phyloP scores from a whole-genome alignment of 2,329 filamentous ascomycete genomes.

The Cladophialophora carrionii region DNA sequence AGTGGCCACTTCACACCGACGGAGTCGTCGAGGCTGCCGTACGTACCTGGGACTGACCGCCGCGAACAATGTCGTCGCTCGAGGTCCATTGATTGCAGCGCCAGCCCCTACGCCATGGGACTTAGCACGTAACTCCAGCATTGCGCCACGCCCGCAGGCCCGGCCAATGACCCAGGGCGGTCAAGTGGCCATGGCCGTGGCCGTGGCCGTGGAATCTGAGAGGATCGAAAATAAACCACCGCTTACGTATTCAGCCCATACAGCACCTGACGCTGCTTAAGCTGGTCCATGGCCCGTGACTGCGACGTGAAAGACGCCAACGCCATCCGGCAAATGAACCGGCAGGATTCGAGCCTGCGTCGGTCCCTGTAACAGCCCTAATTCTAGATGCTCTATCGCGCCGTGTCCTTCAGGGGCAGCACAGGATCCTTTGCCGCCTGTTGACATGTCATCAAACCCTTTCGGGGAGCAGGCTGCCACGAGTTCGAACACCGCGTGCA shows the following conservation, averaged over 20 bases:
- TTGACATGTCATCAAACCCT: slow-evolving; percentile 2
- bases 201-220: not conserved
- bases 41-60: slow-evolving; percentile 65
- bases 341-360: slow-evolving; percentile 8
- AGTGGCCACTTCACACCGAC: not conserved
- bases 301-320: slow-evolving; percentile 1
- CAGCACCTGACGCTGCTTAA: slow-evolving; percentile 23
- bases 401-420: slow-evolving; percentile 5
- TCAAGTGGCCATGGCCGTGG: slow-evolving; percentile 4
- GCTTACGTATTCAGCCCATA: slow-evolving; percentile 34
- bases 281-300: slow-evolving; percentile 16
- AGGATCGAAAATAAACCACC: slow-evolving; percentile 32
- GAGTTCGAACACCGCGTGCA: not conserved
- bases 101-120: slow-evolving; percentile 51
- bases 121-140: not conserved
- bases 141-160: slow-evolving; percentile 22
- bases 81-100: slow-evolving; percentile 64
- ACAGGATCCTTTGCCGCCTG: not conserved
- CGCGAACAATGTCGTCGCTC: slow-evolving; percentile 76
- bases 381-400: slow-evolving; percentile 15
- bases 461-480: not conserved
- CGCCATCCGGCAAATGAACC: slow-evolving; percentile 5
- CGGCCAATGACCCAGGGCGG: slow-evolving; percentile 4
- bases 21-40: slow-evolving; percentile 24
- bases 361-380: slow-evolving; percentile 10